phyloP scores from a whole-genome alignment of 768 basidiomycete genomes.

The Termitomyces sp. region DNA sequence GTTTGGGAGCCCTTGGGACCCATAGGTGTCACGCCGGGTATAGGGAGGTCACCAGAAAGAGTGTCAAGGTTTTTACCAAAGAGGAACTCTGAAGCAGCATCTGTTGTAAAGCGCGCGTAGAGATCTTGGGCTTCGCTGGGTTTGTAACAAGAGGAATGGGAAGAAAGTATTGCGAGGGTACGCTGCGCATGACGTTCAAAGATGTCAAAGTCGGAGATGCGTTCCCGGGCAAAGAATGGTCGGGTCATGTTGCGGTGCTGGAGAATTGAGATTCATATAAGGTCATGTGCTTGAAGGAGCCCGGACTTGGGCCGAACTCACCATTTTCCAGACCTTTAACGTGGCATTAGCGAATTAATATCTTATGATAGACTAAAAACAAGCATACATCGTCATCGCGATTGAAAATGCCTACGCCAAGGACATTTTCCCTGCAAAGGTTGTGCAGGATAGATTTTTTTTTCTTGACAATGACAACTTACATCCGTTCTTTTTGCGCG shows the following conservation, averaged over 20 bases:
- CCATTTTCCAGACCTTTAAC: slow-evolving; percentile 58
- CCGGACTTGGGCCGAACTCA: slow-evolving; percentile 20
- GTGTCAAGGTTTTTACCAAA: slow-evolving; percentile 65
- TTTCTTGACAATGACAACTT: slow-evolving; percentile 16
- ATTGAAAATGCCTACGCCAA: slow-evolving; percentile 78
- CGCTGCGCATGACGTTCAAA: slow-evolving; percentile 52
- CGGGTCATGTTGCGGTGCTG: slow-evolving; percentile 65
- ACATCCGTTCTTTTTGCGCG: slow-evolving; percentile 64
- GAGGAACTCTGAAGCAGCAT: slow-evolving; percentile 69
- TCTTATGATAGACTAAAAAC: neutral
- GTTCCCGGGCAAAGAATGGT: slow-evolving; percentile 72
- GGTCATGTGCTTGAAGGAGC: neutral
- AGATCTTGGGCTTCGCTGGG: slow-evolving; percentile 67
- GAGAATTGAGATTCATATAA: neutral
- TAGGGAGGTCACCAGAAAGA: slow-evolving; percentile 47
- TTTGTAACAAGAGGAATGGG: slow-evolving; percentile 27
- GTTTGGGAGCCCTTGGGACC: slow-evolving; percentile 59
- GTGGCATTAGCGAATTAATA: slow-evolving; percentile 1
- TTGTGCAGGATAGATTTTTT: neutral
- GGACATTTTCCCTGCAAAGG: slow-evolving; percentile 44
- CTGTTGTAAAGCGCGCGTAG: slow-evolving; percentile 62
- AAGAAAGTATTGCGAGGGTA: slow-evolving; percentile 45
- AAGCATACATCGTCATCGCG: slow-evolving; percentile 60
- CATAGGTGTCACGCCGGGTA: slow-evolving; percentile 37
- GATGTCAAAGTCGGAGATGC: slow-evolving; percentile 62